A percentile compares a stretch with the other conserved stretches of the same genome.
These are phyloP conservation scores for Teunomyces kruisii DNA, from an alignment of 805 yeast species.

Conservation along the genomic window DNA sequence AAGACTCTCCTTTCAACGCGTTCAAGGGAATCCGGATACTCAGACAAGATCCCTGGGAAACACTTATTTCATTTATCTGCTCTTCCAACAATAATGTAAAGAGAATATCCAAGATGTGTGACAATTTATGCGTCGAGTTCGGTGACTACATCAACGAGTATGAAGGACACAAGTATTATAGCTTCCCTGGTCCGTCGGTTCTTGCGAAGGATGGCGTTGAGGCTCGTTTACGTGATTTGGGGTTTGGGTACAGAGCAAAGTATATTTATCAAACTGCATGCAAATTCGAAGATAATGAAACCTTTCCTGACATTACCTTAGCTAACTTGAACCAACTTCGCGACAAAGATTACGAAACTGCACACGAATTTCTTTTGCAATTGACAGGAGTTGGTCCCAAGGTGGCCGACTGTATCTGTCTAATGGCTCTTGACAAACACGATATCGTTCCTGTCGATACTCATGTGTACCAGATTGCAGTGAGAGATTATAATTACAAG, in stretches of 20 bases:
- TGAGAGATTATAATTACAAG: conserved; percentile 69
- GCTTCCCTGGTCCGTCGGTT: conserved; percentile 70
- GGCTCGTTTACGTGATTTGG: conserved; percentile 44
- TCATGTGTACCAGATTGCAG: conserved; percentile 88
- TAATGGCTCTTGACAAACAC: conserved; percentile 86
- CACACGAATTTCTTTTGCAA: conserved; percentile 58
- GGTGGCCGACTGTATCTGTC: conserved; percentile 94
- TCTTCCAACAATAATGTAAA: conserved; percentile 95
- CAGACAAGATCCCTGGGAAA: conserved; percentile 97
- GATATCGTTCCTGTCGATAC: conserved; percentile 94
- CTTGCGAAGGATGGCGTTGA: conserved; percentile 42
- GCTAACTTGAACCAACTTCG: conserved; percentile 46
- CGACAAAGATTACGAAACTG: conserved; percentile 45
- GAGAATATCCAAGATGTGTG: conserved; percentile 91
- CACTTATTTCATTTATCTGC: conserved; percentile 84
- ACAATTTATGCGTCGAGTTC: conserved; percentile 64
- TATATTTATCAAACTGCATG: conserved; percentile 78
- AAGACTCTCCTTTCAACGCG: conserved; percentile 29
- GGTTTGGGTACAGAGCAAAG: conserved; percentile 92
- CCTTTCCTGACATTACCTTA: conserved; percentile 32
- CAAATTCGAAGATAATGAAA: conserved; percentile 43
- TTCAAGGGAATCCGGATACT: conserved; percentile 79
- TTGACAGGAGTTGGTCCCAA: conserved; percentile 95
- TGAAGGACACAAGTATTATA: conserved; percentile 57
- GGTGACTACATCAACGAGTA: conserved; percentile 58